phyloP scores from a whole-genome alignment of 202 grass and related monocot genomes.

The Schoenoplectus tabernaemontani region DNA sequence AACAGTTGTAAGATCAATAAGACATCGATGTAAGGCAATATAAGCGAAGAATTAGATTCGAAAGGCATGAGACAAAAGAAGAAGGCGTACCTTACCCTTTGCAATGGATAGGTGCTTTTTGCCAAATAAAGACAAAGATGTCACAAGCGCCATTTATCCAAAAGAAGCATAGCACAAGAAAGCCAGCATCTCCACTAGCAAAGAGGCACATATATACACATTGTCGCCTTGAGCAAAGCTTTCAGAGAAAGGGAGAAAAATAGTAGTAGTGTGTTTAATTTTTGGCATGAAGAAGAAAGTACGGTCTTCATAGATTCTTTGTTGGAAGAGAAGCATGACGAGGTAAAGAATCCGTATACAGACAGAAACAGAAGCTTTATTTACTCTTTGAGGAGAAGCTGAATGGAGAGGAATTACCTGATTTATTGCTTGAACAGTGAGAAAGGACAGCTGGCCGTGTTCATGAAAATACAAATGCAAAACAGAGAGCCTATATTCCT shows the following conservation, averaged over 20 bases:
- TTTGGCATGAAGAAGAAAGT: conserved; percentile 23
- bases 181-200: background rate
- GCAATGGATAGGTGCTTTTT: conserved; percentile 6
- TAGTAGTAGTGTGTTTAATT: background rate
- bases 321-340: background rate
- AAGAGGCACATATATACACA: background rate
- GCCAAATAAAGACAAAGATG: conserved; percentile 19
- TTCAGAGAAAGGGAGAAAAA: conserved; percentile 8
- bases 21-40: background rate
- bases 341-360: background rate
- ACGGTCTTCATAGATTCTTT: background rate
- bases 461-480: conserved; percentile 10
- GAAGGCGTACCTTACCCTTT: conserved; percentile 14
- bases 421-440: conserved; percentile 15
- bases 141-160: conserved; percentile 16
- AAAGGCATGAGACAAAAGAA: conserved; percentile 13
- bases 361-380: background rate
- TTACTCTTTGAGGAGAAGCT: background rate
- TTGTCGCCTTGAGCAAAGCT: background rate
- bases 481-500: conserved; percentile 14
- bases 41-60: conserved; percentile 9
- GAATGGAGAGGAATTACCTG: conserved; percentile 1
- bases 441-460: conserved; percentile 8
- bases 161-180: conserved; percentile 3
- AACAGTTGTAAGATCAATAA: background rate